Conservation (phyloP, 768 basidiomycete species). For the Lentinula aciculospora region DNA sequence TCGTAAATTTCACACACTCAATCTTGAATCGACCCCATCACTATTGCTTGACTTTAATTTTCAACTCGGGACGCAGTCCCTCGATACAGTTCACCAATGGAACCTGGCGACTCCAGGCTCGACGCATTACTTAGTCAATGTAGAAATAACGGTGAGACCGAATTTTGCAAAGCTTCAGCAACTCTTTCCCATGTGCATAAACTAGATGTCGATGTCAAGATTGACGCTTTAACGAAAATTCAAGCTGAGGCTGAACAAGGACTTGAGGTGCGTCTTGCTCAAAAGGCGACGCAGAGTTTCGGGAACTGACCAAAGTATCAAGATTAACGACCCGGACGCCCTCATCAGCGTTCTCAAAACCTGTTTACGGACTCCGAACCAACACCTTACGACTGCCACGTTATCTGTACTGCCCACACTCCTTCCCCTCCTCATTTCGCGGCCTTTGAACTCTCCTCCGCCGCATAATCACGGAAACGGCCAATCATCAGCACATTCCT, state of each 20-base stretch:
- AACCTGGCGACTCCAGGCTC: conserved; percentile 40
- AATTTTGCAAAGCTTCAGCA: conserved; percentile 6
- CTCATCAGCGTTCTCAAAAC: conserved; percentile 66
- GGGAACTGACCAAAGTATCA: conserved; percentile 11
- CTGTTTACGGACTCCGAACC: conserved; percentile 75
- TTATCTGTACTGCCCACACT: conserved; percentile 63
- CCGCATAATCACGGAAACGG: conserved; percentile 14
- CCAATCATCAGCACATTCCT: conserved; percentile 47
- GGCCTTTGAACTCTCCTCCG: conserved; percentile 21
- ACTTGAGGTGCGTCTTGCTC: conserved; percentile 46
- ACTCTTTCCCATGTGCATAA: conserved; percentile 10
- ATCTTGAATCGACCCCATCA: neutral
- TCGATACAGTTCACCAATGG: conserved; percentile 34
- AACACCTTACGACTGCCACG: conserved; percentile 75
- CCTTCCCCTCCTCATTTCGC: conserved; percentile 56
- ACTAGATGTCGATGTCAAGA: conserved; percentile 73
- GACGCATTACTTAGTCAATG: conserved; percentile 61
- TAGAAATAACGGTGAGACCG: conserved; percentile 53
- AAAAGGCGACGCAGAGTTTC: neutral
- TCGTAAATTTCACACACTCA: neutral
- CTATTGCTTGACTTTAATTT: neutral
- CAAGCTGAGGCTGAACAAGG: conserved; percentile 70
- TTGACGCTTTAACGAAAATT: conserved; percentile 76
- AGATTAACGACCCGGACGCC: conserved; percentile 73
- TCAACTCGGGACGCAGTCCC: conserved; percentile 8